Evolutionary conservation across 306 rosid genomes (phyloP), one percentile per base, ranked within the genome.

Genomic region (Cicer pinnatifidum): DNA sequence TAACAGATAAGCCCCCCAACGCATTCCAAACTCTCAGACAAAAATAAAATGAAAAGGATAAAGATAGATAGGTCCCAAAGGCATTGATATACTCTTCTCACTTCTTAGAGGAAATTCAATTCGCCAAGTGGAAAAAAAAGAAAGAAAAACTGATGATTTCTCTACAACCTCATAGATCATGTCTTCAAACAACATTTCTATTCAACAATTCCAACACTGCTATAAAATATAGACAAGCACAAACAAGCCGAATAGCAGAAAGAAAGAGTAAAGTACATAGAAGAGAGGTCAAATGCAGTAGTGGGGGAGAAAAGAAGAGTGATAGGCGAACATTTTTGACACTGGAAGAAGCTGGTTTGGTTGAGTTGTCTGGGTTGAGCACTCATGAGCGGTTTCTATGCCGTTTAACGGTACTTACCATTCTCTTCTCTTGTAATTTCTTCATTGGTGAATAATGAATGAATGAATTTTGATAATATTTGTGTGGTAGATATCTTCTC

Each of bases 291-390:
- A 72, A 82, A 37, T 83, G 91, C 79, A 73, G 68, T 6, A 85
- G 63, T 16, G 79, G 60, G 20, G 83, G 60, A 69, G 84, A 80
- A 23, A 81, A 83, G 7, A 76, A 76, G 47, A 48, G 67, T 8
- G 81, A 91, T 20, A 85, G 64, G 45, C 51, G 83, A 64, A 84
- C 87, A 4, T 94, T 94, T 85, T 62, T 94, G 83, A 83, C 91
- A 5, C 37, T 85, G 0, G 98, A 94, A 53, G 97, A 89, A 79
- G 98, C 97, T 51, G 92, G 98, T 60, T 86, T 91, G n/a, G 96
- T 94, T 1, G 95, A 94, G 81, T 81, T 91, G 0, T 94, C 98
- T 9, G 98, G 92, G 7, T 84, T 94, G 75, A 72, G 85, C 82
- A 67, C 95, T 16, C 97, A 89, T 68, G 97, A 91, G 68, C 89